Evolutionary conservation across 257 asterid genomes (phyloP).

Genomic region (Hygrophila difformis): DNA sequence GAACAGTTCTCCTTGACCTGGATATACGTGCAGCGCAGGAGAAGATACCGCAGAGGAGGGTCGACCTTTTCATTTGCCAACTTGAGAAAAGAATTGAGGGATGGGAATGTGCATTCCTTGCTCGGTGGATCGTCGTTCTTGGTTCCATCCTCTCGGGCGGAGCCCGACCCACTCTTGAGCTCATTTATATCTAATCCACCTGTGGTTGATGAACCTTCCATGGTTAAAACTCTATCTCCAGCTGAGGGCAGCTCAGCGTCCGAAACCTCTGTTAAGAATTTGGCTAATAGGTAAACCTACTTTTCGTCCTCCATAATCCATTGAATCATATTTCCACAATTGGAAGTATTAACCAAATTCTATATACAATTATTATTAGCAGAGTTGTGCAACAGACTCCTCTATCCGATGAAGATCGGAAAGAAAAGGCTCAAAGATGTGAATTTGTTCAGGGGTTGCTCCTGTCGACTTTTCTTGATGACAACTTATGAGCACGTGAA

Average conservation of each 20-base stretch:
- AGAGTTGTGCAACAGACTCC: slow-evolving; percentile 26
- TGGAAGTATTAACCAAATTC: not conserved
- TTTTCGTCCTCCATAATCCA: not conserved
- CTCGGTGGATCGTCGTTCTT: slow-evolving; percentile 44
- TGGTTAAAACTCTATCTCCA: slow-evolving; percentile 27
- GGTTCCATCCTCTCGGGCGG: slow-evolving; percentile 34
- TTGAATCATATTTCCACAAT: not conserved
- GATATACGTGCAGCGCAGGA: slow-evolving; percentile 60
- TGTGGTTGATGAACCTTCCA: slow-evolving; percentile 29
- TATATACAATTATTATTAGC: not conserved
- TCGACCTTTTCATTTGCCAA: slow-evolving; percentile 36
- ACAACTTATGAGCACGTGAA: slow-evolving; percentile 18
- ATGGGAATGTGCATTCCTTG: slow-evolving; percentile 57
- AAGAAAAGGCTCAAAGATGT: slow-evolving; percentile 57
- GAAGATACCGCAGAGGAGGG: slow-evolving; percentile 53
- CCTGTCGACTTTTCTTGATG: slow-evolving; percentile 59
- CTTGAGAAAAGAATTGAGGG: slow-evolving; percentile 58
- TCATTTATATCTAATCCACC: slow-evolving; percentile 60
- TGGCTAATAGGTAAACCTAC: slow-evolving; percentile 34
- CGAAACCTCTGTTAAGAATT: slow-evolving; percentile 25
- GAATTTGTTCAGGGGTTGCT: slow-evolving; percentile 63
- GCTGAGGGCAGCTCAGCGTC: slow-evolving; percentile 23
- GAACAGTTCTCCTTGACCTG: slow-evolving; percentile 33
- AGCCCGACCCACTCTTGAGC: slow-evolving; percentile 57
- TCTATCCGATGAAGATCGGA: slow-evolving; percentile 56